Evolutionary conservation across 1,139 yeast genomes (phyloP), one percentile per base, ranked within the genome.

Genomic region (Hemisphaericaspora lyxosophila): DNA sequence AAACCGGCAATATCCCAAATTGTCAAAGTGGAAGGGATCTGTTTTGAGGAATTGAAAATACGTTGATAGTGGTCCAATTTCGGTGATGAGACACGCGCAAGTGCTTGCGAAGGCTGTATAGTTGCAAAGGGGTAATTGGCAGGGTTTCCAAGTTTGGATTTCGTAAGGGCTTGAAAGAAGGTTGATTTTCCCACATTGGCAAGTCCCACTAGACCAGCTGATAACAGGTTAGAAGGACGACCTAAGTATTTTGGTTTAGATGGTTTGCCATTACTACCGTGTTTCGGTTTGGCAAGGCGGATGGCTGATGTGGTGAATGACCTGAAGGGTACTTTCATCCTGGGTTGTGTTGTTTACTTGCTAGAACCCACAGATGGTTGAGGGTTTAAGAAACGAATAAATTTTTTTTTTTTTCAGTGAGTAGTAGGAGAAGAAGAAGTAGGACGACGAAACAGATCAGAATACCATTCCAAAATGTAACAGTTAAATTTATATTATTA

Each of bases 121-220:
- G 92, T 84, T 11, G 90, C 92, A 61, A 80, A 84, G 4, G 92
- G 90, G 51, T 83, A 84, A 55, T 84, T 84, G 19, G 88, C 90
- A 2, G 90, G 89, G 44, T 81, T 83, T 0, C 92, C 89, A 36
- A 83, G 57, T 12, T 67, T 71, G 7, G 85, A 76, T 44, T 78
- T 76, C 24, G 97, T 89, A 45, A 90, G 80, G 19, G 80, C 80
- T 53, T 78, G 83, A 56, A 78, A 78, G 47, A 78, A 74, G 1
- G 82, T 76, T 17, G 86, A 79, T 51, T 84, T 84, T 15, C 90
- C 92, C 30, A 84, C 88, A 50, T 84, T 84, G 24, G 92, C 90
- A 23, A 84, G 62, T 2, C 90, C 90, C 7, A 84, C 90, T 3
- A 84, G 79, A 7, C 76, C 77, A 54, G 62, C 66, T 14, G 80